Percentiles rank a stretch among this genome's conserved stretches.
These are phyloP conservation scores for Fagus crenata DNA, from an alignment of 306 rosid species.

Conservation along the genomic window DNA sequence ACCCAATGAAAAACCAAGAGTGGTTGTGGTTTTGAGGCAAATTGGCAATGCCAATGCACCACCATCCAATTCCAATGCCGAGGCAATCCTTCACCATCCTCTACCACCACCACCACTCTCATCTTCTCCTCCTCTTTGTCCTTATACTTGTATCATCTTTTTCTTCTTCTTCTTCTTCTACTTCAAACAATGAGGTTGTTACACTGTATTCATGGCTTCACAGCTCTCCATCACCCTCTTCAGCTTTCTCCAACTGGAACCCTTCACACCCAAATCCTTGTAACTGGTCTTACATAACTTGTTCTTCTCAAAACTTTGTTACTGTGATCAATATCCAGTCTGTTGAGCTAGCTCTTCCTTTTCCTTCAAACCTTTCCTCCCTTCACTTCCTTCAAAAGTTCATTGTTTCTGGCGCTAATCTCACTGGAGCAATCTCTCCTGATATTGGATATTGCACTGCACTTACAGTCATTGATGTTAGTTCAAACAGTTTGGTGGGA, in stretches of 20 bases:
- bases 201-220: constrained; percentile 68
- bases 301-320: constrained; percentile 57
- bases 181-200: constrained; percentile 48
- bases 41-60: constrained; percentile 66
- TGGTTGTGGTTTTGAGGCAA: constrained; percentile 68
- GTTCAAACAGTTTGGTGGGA: constrained; percentile 69
- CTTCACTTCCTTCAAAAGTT: constrained; percentile 59
- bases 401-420: constrained; percentile 60
- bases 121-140: constrained; percentile 21
- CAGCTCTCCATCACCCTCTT: constrained; percentile 32
- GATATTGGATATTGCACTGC: constrained; percentile 55
- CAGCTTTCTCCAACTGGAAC: constrained; percentile 53
- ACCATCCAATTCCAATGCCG: constrained; percentile 51
- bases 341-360: constrained; percentile 58
- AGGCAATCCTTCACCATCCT: constrained; percentile 40
- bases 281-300: constrained; percentile 64
- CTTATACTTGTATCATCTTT: constrained; percentile 19
- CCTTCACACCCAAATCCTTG: constrained; percentile 64
- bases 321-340: constrained; percentile 58
- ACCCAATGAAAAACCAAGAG: constrained; percentile 61
- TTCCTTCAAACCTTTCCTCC: constrained; percentile 64
- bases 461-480: constrained; percentile 56
- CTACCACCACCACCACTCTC: constrained; percentile 30
- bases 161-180: constrained; percentile 13
- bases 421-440: constrained; percentile 56